phyloP scores from a whole-genome alignment of 2,329 filamentous ascomycete species.

The Neofusicoccum parvum region DNA sequence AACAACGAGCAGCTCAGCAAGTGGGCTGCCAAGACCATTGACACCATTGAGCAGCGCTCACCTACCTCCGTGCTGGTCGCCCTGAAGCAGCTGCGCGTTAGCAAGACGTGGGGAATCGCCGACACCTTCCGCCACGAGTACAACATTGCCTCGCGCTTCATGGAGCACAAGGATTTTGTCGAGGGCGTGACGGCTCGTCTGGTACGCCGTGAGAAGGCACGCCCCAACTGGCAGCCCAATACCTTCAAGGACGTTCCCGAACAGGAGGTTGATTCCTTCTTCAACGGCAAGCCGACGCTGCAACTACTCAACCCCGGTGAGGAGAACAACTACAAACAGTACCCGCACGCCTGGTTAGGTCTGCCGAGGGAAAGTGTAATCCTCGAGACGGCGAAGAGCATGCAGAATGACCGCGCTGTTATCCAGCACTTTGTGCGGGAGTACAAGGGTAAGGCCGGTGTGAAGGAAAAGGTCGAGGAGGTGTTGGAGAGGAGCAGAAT shows the following conservation, averaged over 20 bases:
- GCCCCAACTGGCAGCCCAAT: constrained; percentile 75
- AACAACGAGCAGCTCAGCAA: constrained; percentile 53
- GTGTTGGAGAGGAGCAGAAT: constrained; percentile 51
- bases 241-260: constrained; percentile 67
- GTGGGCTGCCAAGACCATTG: constrained; percentile 79
- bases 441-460: constrained; percentile 49
- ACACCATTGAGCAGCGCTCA: constrained; percentile 75
- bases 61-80: constrained; percentile 86
- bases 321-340: constrained; percentile 64
- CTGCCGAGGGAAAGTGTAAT: constrained; percentile 73
- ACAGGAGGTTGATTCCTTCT: constrained; percentile 68
- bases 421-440: constrained; percentile 43
- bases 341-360: constrained; percentile 71
- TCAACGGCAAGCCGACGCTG: constrained; percentile 57
- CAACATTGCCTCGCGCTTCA: constrained; percentile 82
- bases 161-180: constrained; percentile 87
- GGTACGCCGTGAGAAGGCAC: constrained; percentile 66
- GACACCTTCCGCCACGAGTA: constrained; percentile 87
- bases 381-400: constrained; percentile 32
- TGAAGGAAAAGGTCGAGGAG: constrained; percentile 62
- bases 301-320: constrained; percentile 58
- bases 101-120: constrained; percentile 74
- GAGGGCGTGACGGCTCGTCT: constrained; percentile 86
- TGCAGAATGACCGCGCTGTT: constrained; percentile 38
- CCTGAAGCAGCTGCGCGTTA: constrained; percentile 78